Conservation (phyloP, 2,329 filamentous ascomycete species). For the Hawksworthiomyces lignivorus region DNA sequence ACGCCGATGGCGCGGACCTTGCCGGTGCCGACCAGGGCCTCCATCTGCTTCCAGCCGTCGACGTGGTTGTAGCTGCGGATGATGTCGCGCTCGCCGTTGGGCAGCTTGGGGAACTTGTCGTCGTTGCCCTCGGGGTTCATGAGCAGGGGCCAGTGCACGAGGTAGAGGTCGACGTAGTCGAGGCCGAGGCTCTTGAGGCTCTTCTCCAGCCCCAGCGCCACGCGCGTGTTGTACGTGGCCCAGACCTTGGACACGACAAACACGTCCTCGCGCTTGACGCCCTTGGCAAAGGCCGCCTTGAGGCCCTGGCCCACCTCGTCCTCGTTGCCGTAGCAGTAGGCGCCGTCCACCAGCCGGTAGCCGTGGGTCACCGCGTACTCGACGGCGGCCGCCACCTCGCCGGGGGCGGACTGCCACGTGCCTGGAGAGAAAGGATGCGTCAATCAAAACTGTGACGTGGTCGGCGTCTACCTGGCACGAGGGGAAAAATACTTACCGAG, state of each 20-base stretch:
- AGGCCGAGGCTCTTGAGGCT: slow-evolving; percentile 66
- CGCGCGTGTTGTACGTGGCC: slow-evolving; percentile 68
- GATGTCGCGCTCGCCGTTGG: slow-evolving; percentile 68
- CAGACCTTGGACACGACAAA: slow-evolving; percentile 84
- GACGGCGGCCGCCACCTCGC: slow-evolving; percentile 52
- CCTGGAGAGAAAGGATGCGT: slow-evolving; percentile 29
- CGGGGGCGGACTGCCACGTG: slow-evolving; percentile 57
- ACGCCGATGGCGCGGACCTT: slow-evolving; percentile 49
- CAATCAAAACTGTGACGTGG: neutral
- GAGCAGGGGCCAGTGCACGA: slow-evolving; percentile 78
- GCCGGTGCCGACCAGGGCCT: slow-evolving; percentile 53
- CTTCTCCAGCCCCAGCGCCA: slow-evolving; percentile 62
- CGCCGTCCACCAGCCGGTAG: slow-evolving; percentile 59
- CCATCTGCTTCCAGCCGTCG: slow-evolving; percentile 71
- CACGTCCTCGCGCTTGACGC: slow-evolving; percentile 68
- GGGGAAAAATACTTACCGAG: slow-evolving; percentile 39
- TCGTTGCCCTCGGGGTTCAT: slow-evolving; percentile 73
- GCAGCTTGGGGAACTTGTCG: slow-evolving; percentile 65
- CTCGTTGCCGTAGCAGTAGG: slow-evolving; percentile 76
- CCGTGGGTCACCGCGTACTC: slow-evolving; percentile 48
- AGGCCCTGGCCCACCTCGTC: slow-evolving; percentile 74
- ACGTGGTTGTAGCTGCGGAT: slow-evolving; percentile 61
- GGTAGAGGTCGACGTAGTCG: slow-evolving; percentile 73
- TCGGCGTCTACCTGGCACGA: too few relatives aligned
- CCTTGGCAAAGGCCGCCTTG: slow-evolving; percentile 60